These are phyloP conservation scores for Coccomyxa subellipsoidea DNA, from an alignment of 163 green algal species.

Conservation along the genomic window DNA sequence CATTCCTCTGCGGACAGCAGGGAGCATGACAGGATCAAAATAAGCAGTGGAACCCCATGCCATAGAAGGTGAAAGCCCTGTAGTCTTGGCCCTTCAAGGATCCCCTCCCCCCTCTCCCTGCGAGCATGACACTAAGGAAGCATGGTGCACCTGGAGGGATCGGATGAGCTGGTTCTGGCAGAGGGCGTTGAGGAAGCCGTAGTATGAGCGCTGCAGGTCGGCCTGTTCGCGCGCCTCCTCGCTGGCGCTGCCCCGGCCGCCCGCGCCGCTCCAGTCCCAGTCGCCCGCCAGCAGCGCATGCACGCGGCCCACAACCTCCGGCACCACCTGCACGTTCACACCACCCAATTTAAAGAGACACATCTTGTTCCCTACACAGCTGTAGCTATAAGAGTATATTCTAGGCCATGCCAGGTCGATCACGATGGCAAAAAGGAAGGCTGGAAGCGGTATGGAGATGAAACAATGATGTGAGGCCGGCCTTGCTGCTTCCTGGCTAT, in stretches of 20 bases:
- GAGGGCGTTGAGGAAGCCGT: conserved; percentile 38
- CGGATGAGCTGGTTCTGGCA: conserved; percentile 19
- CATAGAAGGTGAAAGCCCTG: too few species aligned
- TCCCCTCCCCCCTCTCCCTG: too few species aligned
- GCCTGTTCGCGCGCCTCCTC: conserved; percentile 72
- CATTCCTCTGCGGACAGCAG: too few species aligned
- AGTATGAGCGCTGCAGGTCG: conserved; percentile 79
- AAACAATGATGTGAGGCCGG: too few species aligned
- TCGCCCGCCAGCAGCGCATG: conserved; percentile 54
- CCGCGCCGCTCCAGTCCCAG: conserved; percentile 73
- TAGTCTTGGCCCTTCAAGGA: too few species aligned
- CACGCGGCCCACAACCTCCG: conserved; percentile 48
- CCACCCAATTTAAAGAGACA: not conserved
- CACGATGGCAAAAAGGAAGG: too few species aligned
- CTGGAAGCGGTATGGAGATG: too few species aligned
- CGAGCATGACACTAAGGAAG: not conserved
- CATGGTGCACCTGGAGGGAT: conserved; percentile 34
- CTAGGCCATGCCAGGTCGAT: not conserved
- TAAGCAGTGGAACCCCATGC: too few species aligned
- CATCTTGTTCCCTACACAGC: not conserved
- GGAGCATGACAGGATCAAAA: too few species aligned
- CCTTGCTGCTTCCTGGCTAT: too few species aligned
- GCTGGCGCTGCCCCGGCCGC: conserved; percentile 2
- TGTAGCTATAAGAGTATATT: not conserved
- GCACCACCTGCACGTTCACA: conserved; percentile 35